phyloP scores from a whole-genome alignment of 257 asterid genomes.

The Solanum medicagineum region DNA sequence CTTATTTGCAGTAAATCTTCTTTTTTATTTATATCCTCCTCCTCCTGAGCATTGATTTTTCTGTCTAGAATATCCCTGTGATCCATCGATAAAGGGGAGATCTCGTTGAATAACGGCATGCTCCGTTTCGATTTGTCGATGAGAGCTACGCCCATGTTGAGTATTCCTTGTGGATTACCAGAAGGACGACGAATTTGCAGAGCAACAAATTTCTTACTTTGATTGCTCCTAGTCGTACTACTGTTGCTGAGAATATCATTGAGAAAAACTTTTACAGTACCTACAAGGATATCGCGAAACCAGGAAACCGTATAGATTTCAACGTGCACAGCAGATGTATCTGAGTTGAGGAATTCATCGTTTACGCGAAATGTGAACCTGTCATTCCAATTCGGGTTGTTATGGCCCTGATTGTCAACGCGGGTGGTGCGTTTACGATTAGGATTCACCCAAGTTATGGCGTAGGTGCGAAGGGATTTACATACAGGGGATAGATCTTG shows the following conservation, averaged over 20 bases:
- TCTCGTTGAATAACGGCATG: slow-evolving; percentile 18
- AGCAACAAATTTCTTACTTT: slow-evolving; percentile 31
- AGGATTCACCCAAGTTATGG: slow-evolving; percentile 46
- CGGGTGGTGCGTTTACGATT: slow-evolving; percentile 31
- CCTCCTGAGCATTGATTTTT: neutral
- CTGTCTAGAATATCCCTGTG: neutral
- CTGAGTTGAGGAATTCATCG: slow-evolving; percentile 20
- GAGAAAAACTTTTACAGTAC: slow-evolving; percentile 37
- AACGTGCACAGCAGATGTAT: slow-evolving; percentile 22
- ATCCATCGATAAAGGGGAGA: neutral
- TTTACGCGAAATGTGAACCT: slow-evolving; percentile 48
- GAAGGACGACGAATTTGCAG: slow-evolving; percentile 61
- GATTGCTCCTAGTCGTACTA: neutral
- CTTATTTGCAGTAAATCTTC: neutral
- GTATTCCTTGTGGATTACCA: slow-evolving; percentile 75
- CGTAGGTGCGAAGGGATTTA: slow-evolving; percentile 57
- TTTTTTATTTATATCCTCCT: too few species aligned
- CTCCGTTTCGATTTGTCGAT: slow-evolving; percentile 29
- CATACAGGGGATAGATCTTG: slow-evolving; percentile 47
- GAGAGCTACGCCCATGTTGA: slow-evolving; percentile 62
- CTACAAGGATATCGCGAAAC: slow-evolving; percentile 52
- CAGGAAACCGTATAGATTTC: slow-evolving; percentile 56
- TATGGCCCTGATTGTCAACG: slow-evolving; percentile 35
- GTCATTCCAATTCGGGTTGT: slow-evolving; percentile 66
- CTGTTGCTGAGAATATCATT: slow-evolving; percentile 19